Base-by-base conservation (phyloP, 2,329 filamentous ascomycete genomes). In the Calonectria hongkongensis region DNA sequence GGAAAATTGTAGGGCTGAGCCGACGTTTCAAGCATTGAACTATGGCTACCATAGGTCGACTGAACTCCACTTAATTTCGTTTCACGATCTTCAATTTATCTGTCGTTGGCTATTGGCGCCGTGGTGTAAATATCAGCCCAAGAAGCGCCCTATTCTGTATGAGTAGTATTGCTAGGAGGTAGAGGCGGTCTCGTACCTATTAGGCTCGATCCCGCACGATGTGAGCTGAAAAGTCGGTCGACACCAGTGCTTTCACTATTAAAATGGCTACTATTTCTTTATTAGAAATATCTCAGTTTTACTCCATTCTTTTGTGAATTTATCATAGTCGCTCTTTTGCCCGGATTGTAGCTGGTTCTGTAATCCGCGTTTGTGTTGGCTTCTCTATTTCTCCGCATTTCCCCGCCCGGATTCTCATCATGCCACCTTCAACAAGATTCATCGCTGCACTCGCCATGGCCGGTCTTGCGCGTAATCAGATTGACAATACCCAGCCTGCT, bases 401-500 rank as follows among this genome's bases (percentile, higher is more conserved):
- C 48, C 33, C 48, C 48, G 48, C 64, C 28, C 25, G 5, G 16
- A 16, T 4, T 45, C 33, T 43, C 41, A 48, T 41, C 48, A 50
- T 70, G 60, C 39, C 60, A 36, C 41, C 41, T 48, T 27, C 41
- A 28, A 60, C 41, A 28, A 60, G 36, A 48, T 15, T 70, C 39
- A 70, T 66, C 21, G 21, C 41, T 25, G 60, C 50, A 7, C 48
- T 66, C 48, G 50, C 50, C n/a, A 65, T 56, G 50, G 60, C 50
- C 3, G 48, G 28, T 1, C n/a, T 70, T 15, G 41, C 41, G n/a
- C 60, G 39, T 9, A 43, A 54, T 27, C 27, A 27, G 16, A 54
- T 80, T 12, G 85, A 86, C 73, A 85, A 84, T 70, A 86, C 85
- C 0, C 79, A 82, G n/a, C 79, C 82, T 2, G 78, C 75, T 6